Evolutionary conservation across 164 flowering plant species (phyloP), one percentile per base, ranked within the genome.

Genomic region (Nymphaea thermarum): DNA sequence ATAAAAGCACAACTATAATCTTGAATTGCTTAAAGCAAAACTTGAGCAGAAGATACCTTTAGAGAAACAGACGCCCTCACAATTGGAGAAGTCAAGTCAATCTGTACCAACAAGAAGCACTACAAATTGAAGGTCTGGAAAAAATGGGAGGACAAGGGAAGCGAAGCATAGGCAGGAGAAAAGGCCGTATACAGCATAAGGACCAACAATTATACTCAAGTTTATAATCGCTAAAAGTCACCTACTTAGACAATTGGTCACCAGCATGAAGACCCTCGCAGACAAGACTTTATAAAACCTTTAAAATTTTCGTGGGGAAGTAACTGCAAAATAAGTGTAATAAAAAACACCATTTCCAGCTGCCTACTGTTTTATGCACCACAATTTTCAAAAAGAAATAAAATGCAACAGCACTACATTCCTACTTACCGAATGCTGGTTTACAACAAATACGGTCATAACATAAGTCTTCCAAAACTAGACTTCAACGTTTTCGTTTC

Each of bases 51-150:
- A 47, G 51, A 17, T 84, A 93, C 98, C 98, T 91, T 88, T 73
- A 93, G 72, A 59, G 97, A 87, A 76, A 89, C 74, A 80, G 65
- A 91, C 72, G 81, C 89, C 77, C 79, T 86, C 43, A 87, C 77
- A 18, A 89, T 88, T 76, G 86, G 97, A 18, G 98, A 88, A 55
- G 81, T 83, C 87, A 91, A 79, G 75, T 93, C 98, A 74, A 93
- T 84, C 98, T 93, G 96, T 86, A 86, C 17, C 70, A 71, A 65
- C 55, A 47, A 45, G 7, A 45, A 45, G 11, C 53, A 45, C 11
- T 10, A 45, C 11, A 2, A 47, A 0, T 47, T 12, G 12, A 47
- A 12, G 12, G 55, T 47, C 5, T 4, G 12, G 55, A 47, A 47
- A 12, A 47, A 47, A 47, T 4, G 55, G 12, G 55, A 47, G 11